These are phyloP conservation scores for Tripterygium wilfordii DNA, from an alignment of 177 flowering plant genomes.

Conservation along the genomic window DNA sequence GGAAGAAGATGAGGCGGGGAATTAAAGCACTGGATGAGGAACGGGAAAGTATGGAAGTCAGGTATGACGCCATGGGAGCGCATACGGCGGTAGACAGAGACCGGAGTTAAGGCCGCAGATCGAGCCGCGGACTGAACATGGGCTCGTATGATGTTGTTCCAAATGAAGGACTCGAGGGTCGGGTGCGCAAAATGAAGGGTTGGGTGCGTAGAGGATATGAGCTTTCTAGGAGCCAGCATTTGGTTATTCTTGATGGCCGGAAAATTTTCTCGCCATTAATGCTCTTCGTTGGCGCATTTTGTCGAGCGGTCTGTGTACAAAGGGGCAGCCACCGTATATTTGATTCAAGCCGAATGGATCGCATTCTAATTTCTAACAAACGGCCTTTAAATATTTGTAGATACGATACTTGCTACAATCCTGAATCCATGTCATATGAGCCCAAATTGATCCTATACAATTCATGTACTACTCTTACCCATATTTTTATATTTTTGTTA, in stretches of 20 bases:
- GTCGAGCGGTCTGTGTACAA: no score
- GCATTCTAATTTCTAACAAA: no score
- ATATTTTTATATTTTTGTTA: no score
- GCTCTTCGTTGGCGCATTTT: neutral
- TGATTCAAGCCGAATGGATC: no score
- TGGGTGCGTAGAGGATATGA: slow-evolving; percentile 10
- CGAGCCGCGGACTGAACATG: slow-evolving; percentile 5
- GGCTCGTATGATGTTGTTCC: slow-evolving; percentile 39
- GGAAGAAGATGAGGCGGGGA: slow-evolving; percentile 15
- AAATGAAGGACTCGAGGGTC: slow-evolving; percentile 17
- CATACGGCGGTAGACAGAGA: slow-evolving; percentile 31
- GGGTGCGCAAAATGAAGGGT: slow-evolving; percentile 9
- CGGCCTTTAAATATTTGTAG: no score
- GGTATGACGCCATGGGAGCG: slow-evolving; percentile 29
- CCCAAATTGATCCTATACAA: no score
- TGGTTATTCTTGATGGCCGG: neutral
- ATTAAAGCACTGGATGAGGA: slow-evolving; percentile 29
- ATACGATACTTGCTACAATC: no score
- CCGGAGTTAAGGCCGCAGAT: slow-evolving; percentile 14
- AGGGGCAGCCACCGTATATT: no score
- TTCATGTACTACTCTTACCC: no score
- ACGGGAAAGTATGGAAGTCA: slow-evolving; percentile 38
- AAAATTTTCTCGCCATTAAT: neutral
- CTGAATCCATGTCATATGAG: no score
- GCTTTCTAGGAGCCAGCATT: slow-evolving; percentile 9